Evolutionary conservation across 2,329 filamentous ascomycete genomes (phyloP), one percentile per base, ranked within the genome.

Genomic region (Celoporthe dispersa): DNA sequence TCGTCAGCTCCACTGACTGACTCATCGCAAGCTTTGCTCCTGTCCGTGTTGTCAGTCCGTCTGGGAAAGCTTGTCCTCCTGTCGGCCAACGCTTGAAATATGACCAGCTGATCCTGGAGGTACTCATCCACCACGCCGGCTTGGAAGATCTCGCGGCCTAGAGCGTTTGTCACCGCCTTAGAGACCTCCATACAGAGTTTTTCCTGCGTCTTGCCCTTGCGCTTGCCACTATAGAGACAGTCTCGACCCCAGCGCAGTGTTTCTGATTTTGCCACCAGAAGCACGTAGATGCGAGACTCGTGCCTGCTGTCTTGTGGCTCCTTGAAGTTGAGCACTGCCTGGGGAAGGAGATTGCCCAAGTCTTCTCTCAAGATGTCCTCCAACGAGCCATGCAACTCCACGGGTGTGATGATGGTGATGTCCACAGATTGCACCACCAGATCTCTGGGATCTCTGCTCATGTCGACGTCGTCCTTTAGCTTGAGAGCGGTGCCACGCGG

Each of bases 71-170:
- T 84, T 14, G 87, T 87, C 65, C 76, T 79, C 0, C 86, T 87
- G 16, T 84, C 80, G 1, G 86, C 85, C 12, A 91, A 78, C 4
- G 86, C 85, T 76, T 91, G 88, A 74, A 90, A 89, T 25, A 88
- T 80, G 3, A 90, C 79, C 33, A 91, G 74, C 76, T 91, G 88
- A 76, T 90, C 89, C 77, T 90, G 87, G 19, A 90, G 80, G 74
- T 85, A 83, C 73, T 86, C 81, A 72, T 91, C 88, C 8, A 88
- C 84, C 1, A 83, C 80, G 0, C 86, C 83, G 2, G 82, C 79
- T 1, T 79, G 74, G 9, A 76, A 75, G 0, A 86, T 77, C 73
- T 88, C 86, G 2, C 79, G 76, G 67, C 80, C 79, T 28, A 90
- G 78, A 3, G 81, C 80, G 62, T 77, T 78, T 57, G 83, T 83